Base-by-base conservation (phyloP, 257 asterid genomes). In the Ajuga chamaepitys region DNA sequence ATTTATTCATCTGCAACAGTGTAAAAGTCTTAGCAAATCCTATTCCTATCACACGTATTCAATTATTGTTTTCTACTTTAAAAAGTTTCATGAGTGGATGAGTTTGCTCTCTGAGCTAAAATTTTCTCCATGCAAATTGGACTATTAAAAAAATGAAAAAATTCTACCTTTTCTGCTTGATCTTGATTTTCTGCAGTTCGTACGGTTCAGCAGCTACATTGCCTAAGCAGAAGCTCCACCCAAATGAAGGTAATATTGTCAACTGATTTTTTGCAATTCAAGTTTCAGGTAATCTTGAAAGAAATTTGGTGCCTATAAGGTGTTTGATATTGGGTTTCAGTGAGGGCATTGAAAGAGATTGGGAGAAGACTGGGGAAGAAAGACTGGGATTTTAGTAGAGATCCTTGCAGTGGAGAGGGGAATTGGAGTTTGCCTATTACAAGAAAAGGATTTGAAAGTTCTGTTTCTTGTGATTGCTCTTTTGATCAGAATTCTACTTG, bases 311-410 rank as follows among this genome's bases (percentile, higher is more conserved):
- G 16, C 20, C 0, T 46, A 30, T 46, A 25, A 34, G 41, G 13
- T 57, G 46, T 52, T 42, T 75, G 40, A 53, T 17, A 5, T 2
- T 38, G 12, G 35, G 46, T 78, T 37, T 72, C 74, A 91, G 98
- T 86, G 77, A 68, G 16, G 67, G 86, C 87, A 24, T 71, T 89
- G 84, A 83, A 50, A 62, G 86, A 80, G 75, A 85, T 92, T 50
- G 89, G 77, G 11, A 78, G 51, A 70, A 74, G 78, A 61, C 25
- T 92, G 71, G 95, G 95, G 73, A 89, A 87, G 52, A 83, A 14
- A 20, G 98, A 88, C 71, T 92, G 98, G 97, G 83, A 89, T 65
- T 87, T 89, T 58, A 73, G 70, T 75, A 74, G 45, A 51, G 95
- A 92, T 76, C 93, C 95, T 3, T 92, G 97, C 74, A 81, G 87